Base-by-base conservation (phyloP, 2,329 filamentous ascomycete species). In the Aureobasidium lini region DNA sequence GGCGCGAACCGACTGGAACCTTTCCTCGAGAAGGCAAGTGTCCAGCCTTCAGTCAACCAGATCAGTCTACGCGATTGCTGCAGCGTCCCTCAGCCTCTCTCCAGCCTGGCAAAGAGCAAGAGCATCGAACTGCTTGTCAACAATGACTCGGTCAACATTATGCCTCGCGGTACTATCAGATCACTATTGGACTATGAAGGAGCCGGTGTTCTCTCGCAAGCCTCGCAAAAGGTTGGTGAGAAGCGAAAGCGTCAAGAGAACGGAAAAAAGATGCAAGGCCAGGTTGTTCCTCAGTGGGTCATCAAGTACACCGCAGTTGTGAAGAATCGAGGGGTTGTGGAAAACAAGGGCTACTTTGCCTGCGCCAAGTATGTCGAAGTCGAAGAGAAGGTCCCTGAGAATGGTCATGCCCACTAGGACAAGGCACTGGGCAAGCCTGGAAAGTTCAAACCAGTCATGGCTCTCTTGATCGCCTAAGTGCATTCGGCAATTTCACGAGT, bases 321-420 rank as follows among this genome's bases (percentile, higher is more conserved):
- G 42, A 88, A 89, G 72, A 88, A 97, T 71, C 81, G 94, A 57
- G 94, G 94, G 13, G 94, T 99, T 8, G 93, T 99, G 64, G 94
- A 99, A 79, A 96, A 94, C 71, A 99, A 97, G 78, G 94, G 94
- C 7, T 97, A 96, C 74, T 96, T 96, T 77, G 93, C 93, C 1
- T 84, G 86, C 18, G 93, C 92, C 3, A 86, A 90, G 69, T 59
- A 59, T 10, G 43, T 57, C 23, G 53, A 57, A 31, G 36, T 36
- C 18, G 53, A 57, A 15, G 31, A 37, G 16, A 31, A 36, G 7
- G 28, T 11, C 15, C 13, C 31, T 15, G n/a, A 34, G 18, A 47
- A 57, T 6, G 53, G 53, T 28, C 32, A 39, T 42, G 43, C 42
- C 23, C 43, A 57, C 16, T 57, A 57, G 43, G 32, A 34, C 28